phyloP scores from a whole-genome alignment of 257 asterid genomes.

The Cruciata laevipes region DNA sequence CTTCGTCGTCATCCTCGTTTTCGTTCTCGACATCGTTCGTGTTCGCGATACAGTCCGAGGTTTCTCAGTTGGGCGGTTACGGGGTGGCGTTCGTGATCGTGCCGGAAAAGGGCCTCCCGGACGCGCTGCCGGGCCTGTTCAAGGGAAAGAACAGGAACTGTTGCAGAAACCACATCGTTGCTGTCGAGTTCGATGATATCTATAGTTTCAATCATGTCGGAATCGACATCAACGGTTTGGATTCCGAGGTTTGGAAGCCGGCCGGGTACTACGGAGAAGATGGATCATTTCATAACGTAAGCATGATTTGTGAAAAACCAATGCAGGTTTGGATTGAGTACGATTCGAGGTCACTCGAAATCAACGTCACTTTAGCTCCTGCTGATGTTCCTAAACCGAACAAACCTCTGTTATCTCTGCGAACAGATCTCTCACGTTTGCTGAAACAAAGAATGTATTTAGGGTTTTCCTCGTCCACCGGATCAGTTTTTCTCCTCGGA shows the following conservation, averaged over 20 bases:
- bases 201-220: conserved; percentile 41
- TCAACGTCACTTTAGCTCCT: conserved; percentile 46
- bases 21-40: conserved; percentile 52
- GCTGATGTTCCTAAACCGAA: conserved; percentile 26
- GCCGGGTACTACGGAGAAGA: conserved; percentile 25
- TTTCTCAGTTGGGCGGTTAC: not conserved
- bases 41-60: conserved; percentile 48
- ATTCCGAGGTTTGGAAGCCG: conserved; percentile 16
- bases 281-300: not conserved
- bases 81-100: not conserved
- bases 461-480: not conserved
- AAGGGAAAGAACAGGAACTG: not conserved
- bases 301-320: not conserved
- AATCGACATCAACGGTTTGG: conserved; percentile 38
- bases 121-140: not conserved
- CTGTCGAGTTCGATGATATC: conserved; percentile 16
- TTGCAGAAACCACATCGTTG: not conserved
- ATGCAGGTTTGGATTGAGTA: not conserved
- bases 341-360: not conserved
- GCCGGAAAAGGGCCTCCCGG: not conserved
- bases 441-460: not conserved
- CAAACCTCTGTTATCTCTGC: conserved; percentile 26
- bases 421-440: conserved; percentile 28
- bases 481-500: not conserved
- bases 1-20: conserved; percentile 17